phyloP scores from a whole-genome alignment of 2,329 filamentous ascomycete genomes.

The Trichoderma koningiopsis region DNA sequence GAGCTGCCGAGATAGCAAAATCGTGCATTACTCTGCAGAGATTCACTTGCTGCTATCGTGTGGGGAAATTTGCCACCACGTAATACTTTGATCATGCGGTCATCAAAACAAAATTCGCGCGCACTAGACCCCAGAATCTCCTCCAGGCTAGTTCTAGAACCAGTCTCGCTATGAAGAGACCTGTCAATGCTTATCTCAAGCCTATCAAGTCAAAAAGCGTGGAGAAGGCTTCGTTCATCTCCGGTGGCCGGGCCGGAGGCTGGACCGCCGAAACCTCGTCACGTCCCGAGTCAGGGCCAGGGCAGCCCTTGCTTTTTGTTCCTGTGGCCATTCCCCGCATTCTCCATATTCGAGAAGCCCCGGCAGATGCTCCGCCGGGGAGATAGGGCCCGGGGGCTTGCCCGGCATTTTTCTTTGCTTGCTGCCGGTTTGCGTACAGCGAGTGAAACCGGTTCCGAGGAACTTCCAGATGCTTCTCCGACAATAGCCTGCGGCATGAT shows the following conservation, averaged over 20 bases:
- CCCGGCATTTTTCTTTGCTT: background rate
- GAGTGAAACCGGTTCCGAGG: slow-evolving; percentile 4
- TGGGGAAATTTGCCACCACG: slow-evolving; percentile 14
- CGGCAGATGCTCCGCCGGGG: slow-evolving; percentile 4
- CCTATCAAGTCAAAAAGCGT: background rate
- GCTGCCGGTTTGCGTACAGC: background rate
- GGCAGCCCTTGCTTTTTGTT: background rate
- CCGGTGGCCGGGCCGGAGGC: slow-evolving; percentile 19
- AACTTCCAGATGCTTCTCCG: background rate
- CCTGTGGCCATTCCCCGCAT: background rate
- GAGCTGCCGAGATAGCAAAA: background rate
- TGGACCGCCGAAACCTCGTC: background rate
- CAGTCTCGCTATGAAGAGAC: background rate
- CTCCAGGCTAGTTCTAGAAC: background rate
- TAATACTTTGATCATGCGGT: slow-evolving; percentile 12
- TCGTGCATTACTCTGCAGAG: background rate
- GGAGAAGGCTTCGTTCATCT: background rate
- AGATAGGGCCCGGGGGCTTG: background rate
- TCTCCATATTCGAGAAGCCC: slow-evolving; percentile 7
- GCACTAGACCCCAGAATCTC: slow-evolving; percentile 15
- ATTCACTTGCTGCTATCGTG: background rate
- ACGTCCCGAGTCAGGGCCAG: slow-evolving; percentile 6
- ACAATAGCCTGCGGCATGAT: background rate
- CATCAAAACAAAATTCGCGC: background rate
- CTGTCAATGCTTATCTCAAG: background rate